Base-by-base conservation (phyloP, 148 eudicot species). In the Rhododendron ovatum region DNA sequence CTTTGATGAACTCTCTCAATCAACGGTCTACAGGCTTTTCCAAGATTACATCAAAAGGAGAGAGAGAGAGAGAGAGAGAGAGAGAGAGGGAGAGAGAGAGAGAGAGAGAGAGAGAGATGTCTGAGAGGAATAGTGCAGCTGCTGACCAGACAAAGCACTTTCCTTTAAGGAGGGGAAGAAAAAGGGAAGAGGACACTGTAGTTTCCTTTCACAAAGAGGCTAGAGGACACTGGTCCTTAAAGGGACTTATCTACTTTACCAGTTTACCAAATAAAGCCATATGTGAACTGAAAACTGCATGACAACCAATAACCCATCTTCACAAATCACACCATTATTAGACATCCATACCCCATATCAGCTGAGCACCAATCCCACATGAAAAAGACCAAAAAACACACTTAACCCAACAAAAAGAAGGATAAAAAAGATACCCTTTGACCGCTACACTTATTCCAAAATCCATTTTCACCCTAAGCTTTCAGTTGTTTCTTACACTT, bases 61-160 rank as follows among this genome's bases (percentile, higher is more conserved):
- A 80, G 90, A 86, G 87, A 61, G 88, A 80, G 84, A 87, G 80
- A 53, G 73, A 53, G 61, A 63, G 82, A 65, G 80, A 47, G 57
- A 83, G 33, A 69, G 55, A 67, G 74, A 24, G 30, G n/a, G n/a
- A n/a, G n/a, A n/a, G n/a, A n/a, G n/a, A n/a, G 89, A 48, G 26
- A 18, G 30, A 71, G 82, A 65, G 80, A 47, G 57, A 83, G 33
- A 69, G 55, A 67, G 74, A 24, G 30, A 78, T 14, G 35, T 45
- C 13, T n/a, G 43, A 20, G 61, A 17, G 48, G 51, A 87, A 85
- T 57, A 84, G 88, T 86, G 85, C 82, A 75, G 85, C 81, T 88
- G 94, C 91, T 91, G 94, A 92, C 92, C 87, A 87, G 67, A 78
- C 86, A 89, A 90, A 89, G 88, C 92, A 90, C 92, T 86, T 86